phyloP scores from a whole-genome alignment of 768 basidiomycete species.

The Collybiopsis confluens region DNA sequence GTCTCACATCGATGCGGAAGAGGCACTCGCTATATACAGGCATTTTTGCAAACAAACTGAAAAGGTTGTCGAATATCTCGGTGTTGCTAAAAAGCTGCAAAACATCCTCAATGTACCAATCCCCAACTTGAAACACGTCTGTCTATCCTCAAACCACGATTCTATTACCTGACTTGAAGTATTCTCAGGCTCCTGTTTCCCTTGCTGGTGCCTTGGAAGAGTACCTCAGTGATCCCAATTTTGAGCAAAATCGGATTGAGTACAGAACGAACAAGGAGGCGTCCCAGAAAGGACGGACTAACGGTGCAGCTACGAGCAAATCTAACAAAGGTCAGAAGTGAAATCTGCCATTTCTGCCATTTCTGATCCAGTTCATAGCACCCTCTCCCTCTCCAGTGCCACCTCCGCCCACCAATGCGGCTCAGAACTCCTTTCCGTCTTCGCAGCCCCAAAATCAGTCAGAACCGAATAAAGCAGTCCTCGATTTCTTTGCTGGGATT shows the following conservation, averaged over 20 bases:
- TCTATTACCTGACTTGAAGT: background rate
- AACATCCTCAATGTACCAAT: slow-evolving; percentile 92
- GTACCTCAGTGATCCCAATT: slow-evolving; percentile 94
- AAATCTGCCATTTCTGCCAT: too few species aligned
- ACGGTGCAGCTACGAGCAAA: slow-evolving; percentile 10
- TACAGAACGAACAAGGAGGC: slow-evolving; percentile 80
- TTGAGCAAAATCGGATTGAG: slow-evolving; percentile 91
- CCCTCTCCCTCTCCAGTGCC: slow-evolving; percentile 16
- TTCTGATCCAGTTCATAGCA: background rate
- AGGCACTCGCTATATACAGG: slow-evolving; percentile 84
- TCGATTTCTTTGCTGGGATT: slow-evolving; percentile 89
- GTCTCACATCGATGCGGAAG: slow-evolving; percentile 87
- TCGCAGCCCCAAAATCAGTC: slow-evolving; percentile 23
- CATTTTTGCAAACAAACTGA: slow-evolving; percentile 95
- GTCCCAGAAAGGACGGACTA: slow-evolving; percentile 38
- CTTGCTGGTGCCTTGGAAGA: slow-evolving; percentile 93
- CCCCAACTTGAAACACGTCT: slow-evolving; percentile 87
- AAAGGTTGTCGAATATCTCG: slow-evolving; percentile 86
- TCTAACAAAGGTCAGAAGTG: background rate
- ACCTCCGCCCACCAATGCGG: slow-evolving; percentile 9
- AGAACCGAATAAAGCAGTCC: slow-evolving; percentile 42
- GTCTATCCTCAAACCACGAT: slow-evolving; percentile 19
- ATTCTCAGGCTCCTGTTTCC: slow-evolving; percentile 80
- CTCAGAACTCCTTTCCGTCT: slow-evolving; percentile 14
- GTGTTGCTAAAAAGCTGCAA: slow-evolving; percentile 88